Evolutionary conservation across 208 protist genomes (phyloP), one percentile per base, ranked within the genome.

Genomic region (Crithidia brevicula): DNA sequence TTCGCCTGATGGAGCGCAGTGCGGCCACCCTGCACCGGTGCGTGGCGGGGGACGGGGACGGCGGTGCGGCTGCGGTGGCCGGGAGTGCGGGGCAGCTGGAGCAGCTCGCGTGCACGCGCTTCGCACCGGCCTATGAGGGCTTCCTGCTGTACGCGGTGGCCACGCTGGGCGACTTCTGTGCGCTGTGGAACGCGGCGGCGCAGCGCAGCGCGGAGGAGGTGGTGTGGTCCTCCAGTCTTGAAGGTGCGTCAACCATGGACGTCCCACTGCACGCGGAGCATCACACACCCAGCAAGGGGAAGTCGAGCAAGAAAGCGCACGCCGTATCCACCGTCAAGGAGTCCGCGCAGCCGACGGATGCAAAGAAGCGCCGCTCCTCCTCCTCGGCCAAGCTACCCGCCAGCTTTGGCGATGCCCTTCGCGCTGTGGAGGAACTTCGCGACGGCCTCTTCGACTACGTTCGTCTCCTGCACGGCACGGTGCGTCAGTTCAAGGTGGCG

Each of bases 131-230:
- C 22, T 59, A 59, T 36, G 34, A 59, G 53, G n/a, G 34, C 36
- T 59, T 59, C 22, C 53, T 59, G 53, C 53, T 59, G 53, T 59
- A 59, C 53, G 22, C 53, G 6, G 53, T 59, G 34, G 53, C 53
- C 20, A 59, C 34, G 20, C 53, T 59, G 8, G 53, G 53, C 36
- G 53, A 59, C 36, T 59, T 59, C 53, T 46, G 53, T 16, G 34
- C 34, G 31, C 53, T 59, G 53, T 59, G 53, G 49, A 25, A n/a
- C 53, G 46, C 53, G 18, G 53, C 53, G 15, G 53, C 36, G 11
- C 53, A 59, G 53, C 34, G 38, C 34, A 46, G 53, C 27, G 53
- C 6, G 22, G 53, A 59, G 22, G 53, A 42, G 34, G 34, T 59
- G 53, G 34, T 59, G 53, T 59, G 53, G 53, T 59, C 53, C 7